phyloP scores from a whole-genome alignment of 305 asterid species.

The Solanum hybrid region DNA sequence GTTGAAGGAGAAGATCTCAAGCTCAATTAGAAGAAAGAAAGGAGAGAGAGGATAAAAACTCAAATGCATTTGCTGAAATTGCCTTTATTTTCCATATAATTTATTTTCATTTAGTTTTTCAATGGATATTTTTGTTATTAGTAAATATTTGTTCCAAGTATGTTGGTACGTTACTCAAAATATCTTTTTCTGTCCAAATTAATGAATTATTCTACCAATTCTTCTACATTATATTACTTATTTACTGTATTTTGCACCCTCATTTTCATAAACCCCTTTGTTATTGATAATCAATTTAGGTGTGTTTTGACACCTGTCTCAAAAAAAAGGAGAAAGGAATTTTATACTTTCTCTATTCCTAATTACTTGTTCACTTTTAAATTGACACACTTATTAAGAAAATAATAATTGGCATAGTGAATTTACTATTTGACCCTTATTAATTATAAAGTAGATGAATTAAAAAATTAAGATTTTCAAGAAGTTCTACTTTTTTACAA shows the following conservation, averaged over 20 bases:
- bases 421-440: too few relatives aligned
- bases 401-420: not conserved
- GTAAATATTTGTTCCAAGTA: not conserved
- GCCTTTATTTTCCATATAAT: not conserved
- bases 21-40: not conserved
- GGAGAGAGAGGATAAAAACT: not conserved
- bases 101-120: too few relatives aligned
- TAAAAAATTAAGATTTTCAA: too few relatives aligned
- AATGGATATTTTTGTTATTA: not conserved
- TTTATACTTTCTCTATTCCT: too few relatives aligned
- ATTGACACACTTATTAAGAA: not conserved
- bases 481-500: too few relatives aligned
- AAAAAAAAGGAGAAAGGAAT: not conserved
- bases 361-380: not conserved
- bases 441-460: too few relatives aligned
- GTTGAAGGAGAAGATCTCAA: not conserved
- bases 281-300: not conserved
- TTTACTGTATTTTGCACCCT: not conserved
- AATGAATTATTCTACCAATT: not conserved
- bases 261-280: too few relatives aligned
- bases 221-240: not conserved
- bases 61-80: not conserved
- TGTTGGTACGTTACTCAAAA: not conserved
- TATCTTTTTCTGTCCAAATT: not conserved
- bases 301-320: not conserved